phyloP scores from a whole-genome alignment of 1,284 basidiomycete genomes.

The Trametes versicolor region DNA sequence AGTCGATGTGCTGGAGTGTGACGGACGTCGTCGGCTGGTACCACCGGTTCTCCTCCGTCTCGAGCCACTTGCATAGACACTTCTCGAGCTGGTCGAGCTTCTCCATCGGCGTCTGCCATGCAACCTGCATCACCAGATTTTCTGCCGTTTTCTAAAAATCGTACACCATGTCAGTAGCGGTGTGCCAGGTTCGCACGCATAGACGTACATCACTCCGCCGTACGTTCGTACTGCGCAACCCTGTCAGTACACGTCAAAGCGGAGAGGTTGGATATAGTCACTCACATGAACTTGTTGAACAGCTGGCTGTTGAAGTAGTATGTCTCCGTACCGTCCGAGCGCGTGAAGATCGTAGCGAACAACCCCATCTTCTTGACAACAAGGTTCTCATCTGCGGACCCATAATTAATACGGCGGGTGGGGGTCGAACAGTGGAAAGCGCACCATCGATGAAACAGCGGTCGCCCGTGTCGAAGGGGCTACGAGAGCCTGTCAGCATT shows the following conservation, averaged over 20 bases:
- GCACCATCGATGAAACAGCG: conserved; percentile 74
- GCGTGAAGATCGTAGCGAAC: conserved; percentile 75
- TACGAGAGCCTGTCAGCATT: conserved; percentile 43
- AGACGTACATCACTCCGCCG: conserved; percentile 69
- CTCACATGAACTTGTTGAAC: conserved; percentile 75
- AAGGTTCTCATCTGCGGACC: conserved; percentile 64
- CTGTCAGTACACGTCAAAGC: conserved; percentile 4
- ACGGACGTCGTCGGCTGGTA: conserved; percentile 73
- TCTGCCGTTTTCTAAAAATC: conserved; percentile 69
- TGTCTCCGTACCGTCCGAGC: conserved; percentile 75
- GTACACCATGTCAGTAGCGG: conserved; percentile 1
- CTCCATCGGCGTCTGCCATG: conserved; percentile 76
- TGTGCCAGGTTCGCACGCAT: background rate
- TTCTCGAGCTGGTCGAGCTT: conserved; percentile 75
- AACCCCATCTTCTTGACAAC: conserved; percentile 82
- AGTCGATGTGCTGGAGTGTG: conserved; percentile 67
- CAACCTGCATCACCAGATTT: conserved; percentile 71
- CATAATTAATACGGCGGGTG: background rate
- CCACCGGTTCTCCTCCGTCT: conserved; percentile 81
- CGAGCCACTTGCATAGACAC: conserved; percentile 75
- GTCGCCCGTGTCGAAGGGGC: conserved; percentile 82
- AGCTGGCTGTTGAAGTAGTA: conserved; percentile 84
- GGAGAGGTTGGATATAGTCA: conserved; percentile 1
- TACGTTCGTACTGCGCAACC: conserved; percentile 63
- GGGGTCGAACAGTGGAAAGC: conserved; percentile 28